Conservation (phyloP, 345 rosid genomes). For the Schrenkiella parvula region DNA sequence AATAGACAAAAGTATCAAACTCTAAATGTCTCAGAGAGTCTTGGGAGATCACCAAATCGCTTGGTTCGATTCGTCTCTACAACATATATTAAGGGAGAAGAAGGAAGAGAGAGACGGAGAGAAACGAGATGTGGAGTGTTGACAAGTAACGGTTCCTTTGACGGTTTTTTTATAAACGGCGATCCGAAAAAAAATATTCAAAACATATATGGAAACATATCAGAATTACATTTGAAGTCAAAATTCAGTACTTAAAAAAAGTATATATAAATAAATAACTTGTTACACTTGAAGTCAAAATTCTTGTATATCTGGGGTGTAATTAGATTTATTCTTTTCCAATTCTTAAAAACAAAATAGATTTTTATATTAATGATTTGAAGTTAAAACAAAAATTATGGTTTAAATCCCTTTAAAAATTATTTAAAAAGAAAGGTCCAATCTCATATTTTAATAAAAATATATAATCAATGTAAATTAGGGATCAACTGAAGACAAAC, state of each 20-base stretch:
- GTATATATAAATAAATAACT: no score
- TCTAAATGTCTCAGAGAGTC: background rate
- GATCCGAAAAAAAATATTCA: background rate
- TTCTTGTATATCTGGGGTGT: background rate
- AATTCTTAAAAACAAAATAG: background rate
- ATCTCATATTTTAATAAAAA: no score
- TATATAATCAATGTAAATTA: no score
- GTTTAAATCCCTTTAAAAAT: no score
- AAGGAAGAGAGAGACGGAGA: background rate
- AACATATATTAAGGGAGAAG: background rate
- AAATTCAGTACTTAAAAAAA: no score
- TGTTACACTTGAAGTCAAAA: background rate
- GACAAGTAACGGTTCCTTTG: conserved; percentile 32
- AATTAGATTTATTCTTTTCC: background rate
- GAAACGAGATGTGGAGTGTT: conserved; percentile 7
- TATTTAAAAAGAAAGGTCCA: no score
- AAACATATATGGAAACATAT: conserved; percentile 1
- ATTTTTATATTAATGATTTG: no score
- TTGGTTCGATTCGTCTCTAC: background rate
- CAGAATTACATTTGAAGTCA: background rate
- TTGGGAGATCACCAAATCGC: background rate
- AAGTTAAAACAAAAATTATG: no score
- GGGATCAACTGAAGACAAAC: no score
- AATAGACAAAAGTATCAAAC: background rate
- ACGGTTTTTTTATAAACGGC: conserved; percentile 23